These are phyloP conservation scores for Apiospora malaysiana DNA, from an alignment of 2,329 filamentous ascomycete species.

Conservation along the genomic window DNA sequence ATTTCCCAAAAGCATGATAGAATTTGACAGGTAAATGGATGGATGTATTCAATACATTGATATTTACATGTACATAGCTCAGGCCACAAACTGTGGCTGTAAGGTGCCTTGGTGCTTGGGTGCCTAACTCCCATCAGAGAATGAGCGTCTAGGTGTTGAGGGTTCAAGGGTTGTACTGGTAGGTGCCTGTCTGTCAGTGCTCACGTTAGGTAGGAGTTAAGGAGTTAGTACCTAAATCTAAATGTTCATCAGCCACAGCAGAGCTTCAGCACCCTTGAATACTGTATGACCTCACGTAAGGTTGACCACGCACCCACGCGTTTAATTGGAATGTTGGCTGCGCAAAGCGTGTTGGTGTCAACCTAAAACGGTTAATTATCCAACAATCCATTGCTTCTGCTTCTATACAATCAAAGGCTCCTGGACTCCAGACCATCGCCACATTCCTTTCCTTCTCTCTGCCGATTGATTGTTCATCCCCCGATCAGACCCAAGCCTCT, in stretches of 20 bases:
- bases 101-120: no score
- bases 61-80: not conserved
- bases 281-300: constrained; percentile 16
- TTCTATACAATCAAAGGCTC: not conserved
- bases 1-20: not conserved
- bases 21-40: no score
- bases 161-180: no score
- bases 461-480: not conserved
- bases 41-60: not conserved
- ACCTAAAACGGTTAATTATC: constrained; percentile 15
- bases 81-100: not conserved
- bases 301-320: not conserved
- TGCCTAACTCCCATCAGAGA: no score
- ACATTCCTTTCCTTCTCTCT: not conserved
- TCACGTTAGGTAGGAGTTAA: not conserved
- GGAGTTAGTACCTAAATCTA: not conserved
- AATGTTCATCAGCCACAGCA: not conserved
- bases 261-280: not conserved
- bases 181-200: not conserved
- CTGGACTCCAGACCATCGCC: not conserved
- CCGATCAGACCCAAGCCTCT: not conserved
- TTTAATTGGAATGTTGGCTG: constrained; percentile 22
- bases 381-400: not conserved
- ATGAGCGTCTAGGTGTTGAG: no score
- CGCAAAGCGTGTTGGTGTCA: constrained; percentile 17